These are phyloP conservation scores for Beauveria rudraprayagi DNA, from an alignment of 2,329 filamentous ascomycete genomes.

Conservation along the genomic window DNA sequence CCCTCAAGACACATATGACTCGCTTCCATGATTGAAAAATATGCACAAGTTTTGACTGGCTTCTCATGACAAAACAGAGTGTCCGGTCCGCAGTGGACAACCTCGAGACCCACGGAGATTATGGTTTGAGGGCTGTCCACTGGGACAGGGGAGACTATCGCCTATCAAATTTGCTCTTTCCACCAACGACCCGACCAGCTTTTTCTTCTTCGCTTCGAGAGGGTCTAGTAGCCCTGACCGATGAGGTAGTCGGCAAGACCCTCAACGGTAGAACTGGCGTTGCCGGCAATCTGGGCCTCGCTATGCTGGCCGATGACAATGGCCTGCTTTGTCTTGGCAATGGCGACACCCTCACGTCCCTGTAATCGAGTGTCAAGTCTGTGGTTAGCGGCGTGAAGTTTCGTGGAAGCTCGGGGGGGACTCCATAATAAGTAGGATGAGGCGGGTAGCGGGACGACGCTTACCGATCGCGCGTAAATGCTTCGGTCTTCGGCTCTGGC, in stretches of 20 bases:
- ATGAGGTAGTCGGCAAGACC: slow-evolving; percentile 82
- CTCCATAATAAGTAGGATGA: neutral
- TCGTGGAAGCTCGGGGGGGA: neutral
- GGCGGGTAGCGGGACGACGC: slow-evolving; percentile 15
- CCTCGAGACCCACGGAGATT: neutral
- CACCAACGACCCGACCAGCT: neutral
- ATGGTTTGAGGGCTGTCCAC: neutral
- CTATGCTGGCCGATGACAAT: slow-evolving; percentile 84
- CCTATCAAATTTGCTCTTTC: neutral
- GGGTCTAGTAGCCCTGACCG: slow-evolving; percentile 61
- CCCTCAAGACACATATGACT: slow-evolving; percentile 6
- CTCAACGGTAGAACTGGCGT: slow-evolving; percentile 72
- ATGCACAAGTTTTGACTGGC: slow-evolving; percentile 9
- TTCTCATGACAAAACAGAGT: neutral
- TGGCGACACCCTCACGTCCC: slow-evolving; percentile 72
- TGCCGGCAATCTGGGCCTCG: slow-evolving; percentile 64
- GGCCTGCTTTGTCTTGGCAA: slow-evolving; percentile 81
- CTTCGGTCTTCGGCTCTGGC: slow-evolving; percentile 68
- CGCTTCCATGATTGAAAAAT: slow-evolving; percentile 11
- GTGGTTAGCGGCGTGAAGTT: neutral
- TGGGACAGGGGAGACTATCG: neutral
- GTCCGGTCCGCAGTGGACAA: neutral
- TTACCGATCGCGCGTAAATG: slow-evolving; percentile 80
- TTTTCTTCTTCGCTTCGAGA: neutral
- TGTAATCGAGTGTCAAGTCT: slow-evolving; percentile 19